phyloP scores from a whole-genome alignment of 1,284 basidiomycete species.

The Bjerkandera adusta region DNA sequence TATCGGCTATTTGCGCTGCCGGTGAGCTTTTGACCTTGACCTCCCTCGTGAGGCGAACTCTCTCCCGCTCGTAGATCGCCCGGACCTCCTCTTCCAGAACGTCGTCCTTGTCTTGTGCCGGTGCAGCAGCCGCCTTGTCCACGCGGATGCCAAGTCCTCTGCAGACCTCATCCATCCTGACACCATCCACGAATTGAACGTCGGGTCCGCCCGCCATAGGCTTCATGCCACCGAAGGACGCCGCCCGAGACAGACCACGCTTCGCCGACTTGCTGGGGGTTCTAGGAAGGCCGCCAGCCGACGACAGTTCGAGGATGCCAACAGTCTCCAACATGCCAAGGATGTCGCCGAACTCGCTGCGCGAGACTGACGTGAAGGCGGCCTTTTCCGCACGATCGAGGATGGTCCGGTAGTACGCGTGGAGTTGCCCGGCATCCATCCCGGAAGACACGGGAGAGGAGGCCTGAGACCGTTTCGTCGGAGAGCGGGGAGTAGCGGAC shows the following conservation, averaged over 20 bases:
- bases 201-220: conserved; percentile 43
- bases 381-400: conserved; percentile 53
- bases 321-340: conserved; percentile 68
- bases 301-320: conserved; percentile 53
- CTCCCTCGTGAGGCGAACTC: conserved; percentile 52
- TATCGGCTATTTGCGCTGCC: neutral
- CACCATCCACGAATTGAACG: conserved; percentile 52
- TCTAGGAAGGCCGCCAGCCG: conserved; percentile 25
- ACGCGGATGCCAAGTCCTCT: conserved; percentile 62
- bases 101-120: conserved; percentile 32
- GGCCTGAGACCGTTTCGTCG: conserved; percentile 49
- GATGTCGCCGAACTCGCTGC: conserved; percentile 74
- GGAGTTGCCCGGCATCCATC: conserved; percentile 58
- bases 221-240: conserved; percentile 48
- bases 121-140: conserved; percentile 23
- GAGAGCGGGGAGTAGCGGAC: conserved; percentile 35
- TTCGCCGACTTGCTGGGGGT: conserved; percentile 41
- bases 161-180: conserved; percentile 62
- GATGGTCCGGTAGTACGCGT: conserved; percentile 59
- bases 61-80: conserved; percentile 67
- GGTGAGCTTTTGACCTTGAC: conserved; percentile 32
- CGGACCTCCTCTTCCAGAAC: conserved; percentile 66
- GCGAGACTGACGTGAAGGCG: conserved; percentile 61
- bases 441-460: conserved; percentile 25
- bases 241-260: conserved; percentile 49